Base-by-base conservation (phyloP, 805 yeast genomes). In the Ogataea salicorniae region DNA sequence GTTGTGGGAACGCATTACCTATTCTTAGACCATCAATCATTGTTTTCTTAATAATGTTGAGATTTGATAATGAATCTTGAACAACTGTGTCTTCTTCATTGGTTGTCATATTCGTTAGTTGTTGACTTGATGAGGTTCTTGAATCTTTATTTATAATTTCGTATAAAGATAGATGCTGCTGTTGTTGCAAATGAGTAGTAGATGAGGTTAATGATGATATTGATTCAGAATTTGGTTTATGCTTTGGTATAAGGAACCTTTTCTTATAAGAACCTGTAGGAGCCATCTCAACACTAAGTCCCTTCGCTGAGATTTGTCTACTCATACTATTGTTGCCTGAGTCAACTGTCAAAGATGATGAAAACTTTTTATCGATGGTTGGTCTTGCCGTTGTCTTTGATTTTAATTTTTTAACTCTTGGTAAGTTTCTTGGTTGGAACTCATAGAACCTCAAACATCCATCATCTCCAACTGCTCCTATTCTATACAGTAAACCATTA, bases 391-490 rank as follows among this genome's bases (percentile, higher is more conserved):
- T 39, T 49, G 43, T 38, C n/a, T 18, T 26, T 1, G 49, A 26
- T 4, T 49, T 47, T 29, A 48, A 34, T 34, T 53, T 64, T 48
- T 67, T 66, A 16, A 64, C 53, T 40, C 65, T 68, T 5, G 73
- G 71, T 37, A 75, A 55, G 34, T 69, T 63, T 49, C 70, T 61
- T 3, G 80, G 81, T 14, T 72, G 68, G 49, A 80, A 77, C 50
- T 80, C 84, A 76, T 81, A 80, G 35, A 78, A 64, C 17, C 74
- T 54, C 7, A 80, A 55, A 22, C 66, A 64, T 3, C 82, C 80
- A 53, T 80, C 85, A 47, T 79, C 82, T 9, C 81, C 81, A 17
- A 73, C 80, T 13, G 78, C 66, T 4, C 79, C 80, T 8, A 80
- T 62, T 33, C 81, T 61, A 55, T 79, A 79, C 18, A 63, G 59